Evolutionary conservation across 2,329 filamentous ascomycete species (phyloP).

Genomic region (Blastomyces gilchristii): DNA sequence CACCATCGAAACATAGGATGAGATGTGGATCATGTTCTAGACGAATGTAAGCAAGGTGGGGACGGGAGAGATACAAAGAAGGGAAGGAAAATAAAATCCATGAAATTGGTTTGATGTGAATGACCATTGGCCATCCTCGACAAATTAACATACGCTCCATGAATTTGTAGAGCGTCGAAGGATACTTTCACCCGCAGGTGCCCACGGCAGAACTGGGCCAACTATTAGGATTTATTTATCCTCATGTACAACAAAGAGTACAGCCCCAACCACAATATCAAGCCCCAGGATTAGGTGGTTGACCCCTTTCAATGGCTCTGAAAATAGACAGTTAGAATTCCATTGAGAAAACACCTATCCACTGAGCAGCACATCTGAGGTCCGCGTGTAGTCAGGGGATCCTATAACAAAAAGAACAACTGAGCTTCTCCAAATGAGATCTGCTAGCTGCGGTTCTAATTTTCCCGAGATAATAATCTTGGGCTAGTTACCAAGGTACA

Average conservation of each 20-base stretch:
- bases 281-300: neutral
- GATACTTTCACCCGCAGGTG: neutral
- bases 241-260: neutral
- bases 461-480: neutral
- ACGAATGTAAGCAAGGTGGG: neutral
- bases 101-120: neutral
- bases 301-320: neutral
- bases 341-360: neutral
- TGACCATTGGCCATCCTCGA: neutral
- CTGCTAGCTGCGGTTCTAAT: neutral
- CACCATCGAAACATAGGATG: neutral
- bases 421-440: slow-evolving; percentile 29
- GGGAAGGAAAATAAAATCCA: neutral
- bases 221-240: neutral
- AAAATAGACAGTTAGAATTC: neutral
- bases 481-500: neutral
- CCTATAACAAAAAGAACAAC: slow-evolving; percentile 21
- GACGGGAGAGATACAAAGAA: neutral
- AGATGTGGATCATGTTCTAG: neutral
- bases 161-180: neutral
- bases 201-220: neutral
- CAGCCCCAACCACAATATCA: neutral
- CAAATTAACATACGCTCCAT: neutral
- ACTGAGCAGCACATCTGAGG: slow-evolving; percentile 15
- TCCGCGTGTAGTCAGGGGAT: slow-evolving; percentile 18